Evolutionary conservation across 2,329 filamentous ascomycete species (phyloP).

Genomic region (Chrysoporthe deuterocubensis): DNA sequence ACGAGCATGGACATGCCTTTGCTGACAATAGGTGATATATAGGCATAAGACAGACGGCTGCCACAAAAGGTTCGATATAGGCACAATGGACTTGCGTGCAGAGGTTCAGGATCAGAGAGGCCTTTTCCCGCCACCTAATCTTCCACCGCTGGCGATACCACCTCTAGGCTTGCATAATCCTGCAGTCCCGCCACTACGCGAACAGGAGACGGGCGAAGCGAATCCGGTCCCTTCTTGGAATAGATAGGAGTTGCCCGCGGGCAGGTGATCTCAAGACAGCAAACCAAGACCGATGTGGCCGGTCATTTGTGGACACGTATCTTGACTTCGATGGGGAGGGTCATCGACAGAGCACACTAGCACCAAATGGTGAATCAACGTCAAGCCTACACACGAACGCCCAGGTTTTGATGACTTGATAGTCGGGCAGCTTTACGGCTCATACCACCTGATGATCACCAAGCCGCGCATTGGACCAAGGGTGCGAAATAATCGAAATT

Average conservation of each 20-base stretch:
- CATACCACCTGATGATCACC: background rate
- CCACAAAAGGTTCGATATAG: conserved; percentile 66
- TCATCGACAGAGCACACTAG: background rate
- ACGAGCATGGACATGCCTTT: background rate
- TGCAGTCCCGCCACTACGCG: background rate
- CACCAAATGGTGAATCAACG: background rate
- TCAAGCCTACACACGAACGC: background rate
- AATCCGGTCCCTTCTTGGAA: background rate
- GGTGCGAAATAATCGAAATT: background rate
- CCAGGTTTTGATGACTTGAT: background rate
- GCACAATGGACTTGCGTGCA: conserved; percentile 52
- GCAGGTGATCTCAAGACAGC: background rate
- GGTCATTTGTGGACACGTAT: background rate
- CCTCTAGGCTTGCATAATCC: conserved; percentile 31
- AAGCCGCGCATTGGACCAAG: background rate
- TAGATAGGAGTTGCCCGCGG: background rate
- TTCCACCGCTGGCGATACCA: conserved; percentile 38
- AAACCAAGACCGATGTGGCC: background rate
- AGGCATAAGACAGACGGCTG: conserved; percentile 82
- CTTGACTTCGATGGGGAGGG: background rate
- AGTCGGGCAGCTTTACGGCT: background rate
- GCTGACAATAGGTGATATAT: conserved; percentile 17
- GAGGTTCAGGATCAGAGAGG: conserved; percentile 36
- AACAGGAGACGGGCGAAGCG: background rate
- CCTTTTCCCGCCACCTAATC: conserved; percentile 29